Base-by-base conservation (phyloP, 2,329 filamentous ascomycete species). In the Pseudogymnoascus sp. region DNA sequence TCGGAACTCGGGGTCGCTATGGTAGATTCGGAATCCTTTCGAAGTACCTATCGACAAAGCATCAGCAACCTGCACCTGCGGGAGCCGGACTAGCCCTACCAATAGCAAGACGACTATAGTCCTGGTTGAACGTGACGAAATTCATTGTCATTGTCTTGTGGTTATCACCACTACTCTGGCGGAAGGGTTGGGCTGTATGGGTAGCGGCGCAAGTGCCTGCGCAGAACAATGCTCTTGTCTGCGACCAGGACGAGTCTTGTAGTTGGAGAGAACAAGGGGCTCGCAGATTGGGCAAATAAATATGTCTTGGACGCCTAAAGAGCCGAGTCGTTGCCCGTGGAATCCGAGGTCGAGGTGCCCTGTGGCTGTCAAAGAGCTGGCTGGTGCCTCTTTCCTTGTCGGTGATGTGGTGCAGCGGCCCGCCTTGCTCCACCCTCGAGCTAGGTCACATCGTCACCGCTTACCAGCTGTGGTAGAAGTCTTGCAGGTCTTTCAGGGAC, bases 111-210 rank as follows among this genome's bases (percentile, higher is more conserved):
- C 93, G 93, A 83, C 90, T 96, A 80, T 96, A 92, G 81, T 99
- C 95, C 81, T 99, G 95, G 78, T 99, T 99, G 78, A 98, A 99
- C 43, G 93, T 97, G 72, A 99, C 91, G 78, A 96, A 99, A 78
- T 99, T 99, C 81, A 98, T 91, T 59, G 87, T 78, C 87, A 91
- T 91, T 65, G 74, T 82, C 67, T 65, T 22, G 50, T 56, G 16
- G 50, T 56, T 56, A 26, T 56, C 26, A 33, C 26, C 50, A 33
- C 50, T 56, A 19, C 50, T 19, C 26, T 4, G 16, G 7, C 7
- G 43, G 24, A 10, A 19, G 50, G n/a, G 26, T 33, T 33, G 50
- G 33, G 28, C 26, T 56, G n/a, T 12, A 7, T n/a, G 50, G 50
- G 50, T 56, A 56, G 24, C 28, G 50, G 50, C 50, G 50, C 50